Base-by-base conservation (phyloP, 352 stramenopile genomes). In the Phytophthora chlamydospora region DNA sequence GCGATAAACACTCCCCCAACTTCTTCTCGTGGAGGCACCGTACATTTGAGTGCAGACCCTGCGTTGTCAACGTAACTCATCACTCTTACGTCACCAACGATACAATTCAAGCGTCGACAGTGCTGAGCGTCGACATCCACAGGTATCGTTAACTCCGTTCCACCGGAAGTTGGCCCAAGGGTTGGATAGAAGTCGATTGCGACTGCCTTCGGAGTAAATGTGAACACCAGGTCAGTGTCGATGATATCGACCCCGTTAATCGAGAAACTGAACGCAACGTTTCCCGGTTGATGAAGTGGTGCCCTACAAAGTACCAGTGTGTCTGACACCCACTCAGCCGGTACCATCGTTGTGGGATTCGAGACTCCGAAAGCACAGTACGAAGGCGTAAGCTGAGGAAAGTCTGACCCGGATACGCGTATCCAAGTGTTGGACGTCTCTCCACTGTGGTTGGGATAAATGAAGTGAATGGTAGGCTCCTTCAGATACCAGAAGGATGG, bases 191-290 rank as follows among this genome's bases (percentile, higher is more conserved):
- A 78, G 3, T 74, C 54, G 4, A 11, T 17, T 1, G 41, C 6
- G 14, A 46, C n/a, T 10, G 27, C n/a, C 16, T 39, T 32, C 17
- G 42, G 21, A n/a, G 59, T 58, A 51, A 75, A 87, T 14, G 17
- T 51, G 9, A 90, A 75, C 4, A 43, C 44, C 4, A 78, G 27
- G 0, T 47, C 42, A 3, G 71, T 73, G 4, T 71, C 39, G 11
- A 80, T 51, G 19, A 78, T 63, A 44, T 90, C 78, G 3, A 83
- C 45, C n/a, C 66, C 75, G 35, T 92, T 89, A 0, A 82, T 51
- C 4, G 83, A 85, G 49, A 92, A 76, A 0, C 54, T 44, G 31
- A 86, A 58, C 12, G 36, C n/a, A 34, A 79, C 55, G 38, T 13
- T 58, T 11, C 56, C 58, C 10, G 54, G 50, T 16, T 36, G 40